A percentile compares a stretch with the other conserved stretches of the same genome.
phyloP scores from a whole-genome alignment of 768 basidiomycete species.

The Galerina sulciceps region DNA sequence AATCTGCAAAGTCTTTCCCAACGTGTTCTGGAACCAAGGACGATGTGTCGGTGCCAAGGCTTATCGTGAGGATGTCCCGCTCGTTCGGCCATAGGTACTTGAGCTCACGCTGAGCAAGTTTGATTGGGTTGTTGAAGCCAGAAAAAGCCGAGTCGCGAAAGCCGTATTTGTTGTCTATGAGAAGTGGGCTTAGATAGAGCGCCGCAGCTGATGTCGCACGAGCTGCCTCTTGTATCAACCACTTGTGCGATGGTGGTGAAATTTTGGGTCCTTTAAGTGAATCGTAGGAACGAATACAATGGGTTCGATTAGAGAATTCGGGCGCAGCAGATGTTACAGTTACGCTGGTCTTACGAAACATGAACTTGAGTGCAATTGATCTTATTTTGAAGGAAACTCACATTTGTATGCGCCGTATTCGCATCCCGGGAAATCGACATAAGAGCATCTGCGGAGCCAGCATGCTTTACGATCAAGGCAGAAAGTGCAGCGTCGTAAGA shows the following conservation, averaged over 20 bases:
- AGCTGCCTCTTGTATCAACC: conserved; percentile 25
- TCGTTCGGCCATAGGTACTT: conserved; percentile 19
- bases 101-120: conserved; percentile 16
- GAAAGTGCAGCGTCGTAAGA: too few species aligned
- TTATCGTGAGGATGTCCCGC: conserved; percentile 4
- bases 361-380: too few species aligned
- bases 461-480: too few species aligned
- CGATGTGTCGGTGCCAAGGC: background rate
- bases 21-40: conserved; percentile 1
- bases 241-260: conserved; percentile 16
- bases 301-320: conserved; percentile 22
- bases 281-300: conserved; percentile 26
- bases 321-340: conserved; percentile 25
- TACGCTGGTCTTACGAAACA: conserved; percentile 16
- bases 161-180: conserved; percentile 15
- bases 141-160: conserved; percentile 28
- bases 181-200: conserved; percentile 20
- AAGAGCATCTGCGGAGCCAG: too few species aligned
- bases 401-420: too few species aligned
- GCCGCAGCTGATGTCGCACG: conserved; percentile 21
- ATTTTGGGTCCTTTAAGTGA: conserved; percentile 4
- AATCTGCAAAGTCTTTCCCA: background rate
- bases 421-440: too few species aligned
- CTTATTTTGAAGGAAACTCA: too few species aligned
- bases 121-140: conserved; percentile 28